Evolutionary conservation across 257 asterid species (phyloP), one percentile per base, ranked within the genome.

Genomic region (Verbena officinalis): DNA sequence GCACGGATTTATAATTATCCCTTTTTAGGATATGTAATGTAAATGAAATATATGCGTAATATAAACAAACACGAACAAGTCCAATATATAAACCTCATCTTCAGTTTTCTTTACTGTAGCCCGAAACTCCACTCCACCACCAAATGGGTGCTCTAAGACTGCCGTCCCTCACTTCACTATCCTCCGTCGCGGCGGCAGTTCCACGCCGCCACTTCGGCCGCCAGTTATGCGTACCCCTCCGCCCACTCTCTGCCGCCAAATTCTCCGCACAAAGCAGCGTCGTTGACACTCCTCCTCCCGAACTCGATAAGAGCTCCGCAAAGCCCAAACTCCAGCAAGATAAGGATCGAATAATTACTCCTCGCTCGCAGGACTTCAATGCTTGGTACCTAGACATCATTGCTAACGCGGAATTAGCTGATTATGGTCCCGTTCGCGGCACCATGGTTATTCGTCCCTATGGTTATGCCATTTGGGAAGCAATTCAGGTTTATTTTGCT

Each of bases 381-480:
- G 98, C 99, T 50, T 94, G 99, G 99, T 94, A 94, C 68, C 70
- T 94, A 24, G 98, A 94, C 65, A 72, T 94, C 61, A 88, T 94
- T 56, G 95, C 96, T 10, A 83, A 86, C 71, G 98, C 99, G 9
- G 99, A 91, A 83, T 84, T 90, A 20, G 98, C 98, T 48, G 99
- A 94, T 77, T 94, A 94, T 50, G 99, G 99, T 21, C 98, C 96
- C 3, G 98, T 94, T 70, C 91, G 99, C n/a, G 98, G 98, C 33
- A 90, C 99, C 38, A 94, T 90, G 99, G 99, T 94, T 69, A 94
- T 94, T 69, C 89, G 98, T n/a, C 98, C 99, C 59, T 94, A 94
- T 43, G 98, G 98, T 69, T 90, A 88, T 64, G 96, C 98, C 33
- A 94, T 94, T 48, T 94, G 98, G 99, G 99, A 94, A 80, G 96